These are phyloP conservation scores for Wickerhamomyces subpelliculosus DNA, from an alignment of 805 yeast genomes.

Conservation along the genomic window DNA sequence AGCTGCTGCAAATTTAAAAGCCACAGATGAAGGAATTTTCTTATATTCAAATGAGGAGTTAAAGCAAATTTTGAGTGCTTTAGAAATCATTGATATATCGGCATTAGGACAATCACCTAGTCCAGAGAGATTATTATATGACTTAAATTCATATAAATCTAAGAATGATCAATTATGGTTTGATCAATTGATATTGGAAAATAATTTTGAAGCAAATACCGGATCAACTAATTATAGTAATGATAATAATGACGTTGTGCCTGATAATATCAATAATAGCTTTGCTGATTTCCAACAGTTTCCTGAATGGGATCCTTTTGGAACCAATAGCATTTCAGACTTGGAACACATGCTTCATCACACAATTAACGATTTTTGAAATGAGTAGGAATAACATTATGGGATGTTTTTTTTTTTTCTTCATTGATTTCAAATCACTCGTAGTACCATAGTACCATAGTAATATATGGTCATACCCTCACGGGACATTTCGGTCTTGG, in stretches of 20 bases:
- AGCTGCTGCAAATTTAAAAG: neutral
- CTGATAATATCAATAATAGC: too few species aligned
- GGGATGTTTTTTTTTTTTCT: too few species aligned
- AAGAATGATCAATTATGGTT: slow-evolving; percentile 17
- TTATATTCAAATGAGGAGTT: neutral
- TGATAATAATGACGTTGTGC: neutral
- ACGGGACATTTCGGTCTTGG: neutral
- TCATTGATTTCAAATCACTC: too few species aligned
- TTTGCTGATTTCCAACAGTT: too few species aligned
- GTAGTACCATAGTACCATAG: too few species aligned
- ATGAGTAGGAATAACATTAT: too few species aligned
- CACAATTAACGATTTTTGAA: neutral
- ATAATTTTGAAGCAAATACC: neutral
- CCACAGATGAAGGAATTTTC: neutral
- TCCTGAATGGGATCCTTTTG: neutral
- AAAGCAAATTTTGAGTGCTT: neutral
- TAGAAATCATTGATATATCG: neutral
- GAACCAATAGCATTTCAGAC: neutral
- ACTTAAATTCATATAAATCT: neutral
- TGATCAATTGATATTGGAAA: slow-evolving; percentile 14
- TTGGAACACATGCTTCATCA: neutral
- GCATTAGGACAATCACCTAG: neutral
- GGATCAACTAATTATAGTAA: neutral
- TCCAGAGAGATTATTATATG: neutral
- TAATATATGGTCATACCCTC: too few species aligned